These are phyloP conservation scores for Annulohypoxylon stygium DNA, from an alignment of 495 filamentous ascomycete genomes.

Conservation along the genomic window DNA sequence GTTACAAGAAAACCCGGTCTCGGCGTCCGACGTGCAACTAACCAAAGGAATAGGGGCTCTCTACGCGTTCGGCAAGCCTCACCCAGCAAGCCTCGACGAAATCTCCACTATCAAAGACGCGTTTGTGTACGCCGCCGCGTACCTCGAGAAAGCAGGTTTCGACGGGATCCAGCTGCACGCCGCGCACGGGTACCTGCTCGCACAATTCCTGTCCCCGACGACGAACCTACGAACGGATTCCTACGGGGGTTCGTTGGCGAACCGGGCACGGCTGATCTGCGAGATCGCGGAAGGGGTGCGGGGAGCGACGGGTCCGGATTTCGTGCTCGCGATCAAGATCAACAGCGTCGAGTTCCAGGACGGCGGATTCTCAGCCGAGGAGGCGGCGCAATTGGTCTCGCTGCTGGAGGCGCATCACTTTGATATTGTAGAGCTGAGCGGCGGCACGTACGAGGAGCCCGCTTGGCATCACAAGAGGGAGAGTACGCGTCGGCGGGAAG, in stretches of 20 bases:
- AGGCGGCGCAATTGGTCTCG: constrained; percentile 66
- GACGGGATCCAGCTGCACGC: constrained; percentile 69
- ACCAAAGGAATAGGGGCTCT: constrained; percentile 48
- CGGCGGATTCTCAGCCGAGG: constrained; percentile 67
- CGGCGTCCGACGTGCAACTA: constrained; percentile 71
- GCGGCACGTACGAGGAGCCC: constrained; percentile 72
- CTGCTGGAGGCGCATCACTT: constrained; percentile 67
- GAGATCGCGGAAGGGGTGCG: constrained; percentile 69
- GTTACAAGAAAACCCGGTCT: constrained; percentile 69
- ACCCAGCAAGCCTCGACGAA: constrained; percentile 62
- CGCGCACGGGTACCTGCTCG: constrained; percentile 71
- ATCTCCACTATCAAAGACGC: constrained; percentile 61
- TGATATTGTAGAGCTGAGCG: constrained; percentile 75
- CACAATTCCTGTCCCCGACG: constrained; percentile 61
- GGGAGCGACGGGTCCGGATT: constrained; percentile 57
- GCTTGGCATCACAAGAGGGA: constrained; percentile 67
- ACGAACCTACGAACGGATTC: constrained; percentile 71
- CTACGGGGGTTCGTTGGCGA: constrained; percentile 77
- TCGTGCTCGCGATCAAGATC: constrained; percentile 75
- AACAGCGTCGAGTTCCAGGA: constrained; percentile 77
- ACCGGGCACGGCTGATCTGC: constrained; percentile 68
- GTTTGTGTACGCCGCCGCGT: constrained; percentile 63
- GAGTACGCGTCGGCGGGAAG: constrained; percentile 68
- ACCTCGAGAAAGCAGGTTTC: constrained; percentile 66
- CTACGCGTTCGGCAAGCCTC: constrained; percentile 49